Percentiles rank a stretch among this genome's conserved stretches.
Evolutionary conservation across 345 rosid species (phyloP).

Genomic region (Ailanthus altissimus): DNA sequence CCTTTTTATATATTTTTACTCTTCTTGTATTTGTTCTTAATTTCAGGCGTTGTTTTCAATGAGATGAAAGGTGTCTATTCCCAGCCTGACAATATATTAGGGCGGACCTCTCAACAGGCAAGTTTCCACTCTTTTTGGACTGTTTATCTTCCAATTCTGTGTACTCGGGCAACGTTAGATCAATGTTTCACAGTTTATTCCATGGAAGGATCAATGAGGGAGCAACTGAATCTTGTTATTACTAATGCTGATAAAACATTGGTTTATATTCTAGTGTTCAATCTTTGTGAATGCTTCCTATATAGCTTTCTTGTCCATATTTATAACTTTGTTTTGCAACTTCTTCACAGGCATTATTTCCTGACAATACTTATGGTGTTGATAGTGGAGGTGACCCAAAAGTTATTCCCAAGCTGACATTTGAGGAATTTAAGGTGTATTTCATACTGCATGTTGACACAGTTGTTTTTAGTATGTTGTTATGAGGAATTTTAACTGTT

Average conservation of each 20-base stretch:
- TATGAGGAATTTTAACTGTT: background rate
- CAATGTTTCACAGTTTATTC: background rate
- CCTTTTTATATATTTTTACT: background rate
- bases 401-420: conserved; percentile 82
- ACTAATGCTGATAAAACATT: background rate
- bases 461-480: background rate
- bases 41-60: conserved; percentile 92
- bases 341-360: conserved; percentile 75
- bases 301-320: conserved; percentile 8
- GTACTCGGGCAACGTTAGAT: background rate
- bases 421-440: conserved; percentile 82
- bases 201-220: background rate
- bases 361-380: conserved; percentile 91
- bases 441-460: conserved; percentile 7
- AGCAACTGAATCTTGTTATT: background rate
- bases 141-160: background rate
- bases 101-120: conserved; percentile 80
- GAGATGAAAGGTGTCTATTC: conserved; percentile 99
- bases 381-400: conserved; percentile 98
- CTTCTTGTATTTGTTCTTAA: conserved; percentile 19
- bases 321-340: conserved; percentile 22
- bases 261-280: background rate
- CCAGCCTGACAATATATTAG: conserved; percentile 93
- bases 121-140: conserved; percentile 23
- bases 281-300: conserved; percentile 3